Evolutionary conservation across 1,284 basidiomycete genomes (phyloP).

Genomic region (Trametes sp.): DNA sequence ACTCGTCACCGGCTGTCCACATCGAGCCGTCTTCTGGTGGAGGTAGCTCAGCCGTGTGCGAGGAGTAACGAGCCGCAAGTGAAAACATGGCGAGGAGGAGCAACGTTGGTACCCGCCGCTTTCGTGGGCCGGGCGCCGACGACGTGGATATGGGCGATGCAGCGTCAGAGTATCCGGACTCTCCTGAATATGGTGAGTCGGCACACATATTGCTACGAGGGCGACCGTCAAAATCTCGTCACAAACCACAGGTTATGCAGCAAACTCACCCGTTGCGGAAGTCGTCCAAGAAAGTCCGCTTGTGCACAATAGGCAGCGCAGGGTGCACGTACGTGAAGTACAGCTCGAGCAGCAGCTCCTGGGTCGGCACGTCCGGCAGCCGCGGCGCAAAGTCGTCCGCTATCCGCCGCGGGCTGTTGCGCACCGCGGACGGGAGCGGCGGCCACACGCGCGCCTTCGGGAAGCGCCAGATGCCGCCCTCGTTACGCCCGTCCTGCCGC

Average conservation of each 20-base stretch:
- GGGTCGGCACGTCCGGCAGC: slow-evolving; percentile 63
- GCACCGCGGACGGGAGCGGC: slow-evolving; percentile 53
- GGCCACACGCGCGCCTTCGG: slow-evolving; percentile 88
- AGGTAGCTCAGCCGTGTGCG: slow-evolving; percentile 41
- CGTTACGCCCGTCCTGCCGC: slow-evolving; percentile 68
- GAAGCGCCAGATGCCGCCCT: slow-evolving; percentile 86
- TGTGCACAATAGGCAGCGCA: slow-evolving; percentile 76
- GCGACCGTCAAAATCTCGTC: neutral
- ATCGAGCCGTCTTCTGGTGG: slow-evolving; percentile 64
- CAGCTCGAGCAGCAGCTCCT: slow-evolving; percentile 74
- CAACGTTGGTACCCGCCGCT: slow-evolving; percentile 64
- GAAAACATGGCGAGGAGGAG: slow-evolving; percentile 82
- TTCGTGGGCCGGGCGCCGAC: slow-evolving; percentile 50
- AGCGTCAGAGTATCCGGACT: slow-evolving; percentile 44
- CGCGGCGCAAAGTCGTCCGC: slow-evolving; percentile 49
- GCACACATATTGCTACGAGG: slow-evolving; percentile 27
- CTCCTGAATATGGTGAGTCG: slow-evolving; percentile 36
- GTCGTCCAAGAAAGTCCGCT: slow-evolving; percentile 70
- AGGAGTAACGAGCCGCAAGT: slow-evolving; percentile 74
- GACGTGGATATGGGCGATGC: slow-evolving; percentile 42
- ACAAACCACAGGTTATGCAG: too few species aligned
- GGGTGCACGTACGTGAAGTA: slow-evolving; percentile 86
- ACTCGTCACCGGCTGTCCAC: slow-evolving; percentile 85
- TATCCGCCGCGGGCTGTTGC: slow-evolving; percentile 38
- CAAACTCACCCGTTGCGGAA: slow-evolving; percentile 50